Base-by-base conservation (phyloP, 2,329 filamentous ascomycete species). In the Fusarium camptoceras region DNA sequence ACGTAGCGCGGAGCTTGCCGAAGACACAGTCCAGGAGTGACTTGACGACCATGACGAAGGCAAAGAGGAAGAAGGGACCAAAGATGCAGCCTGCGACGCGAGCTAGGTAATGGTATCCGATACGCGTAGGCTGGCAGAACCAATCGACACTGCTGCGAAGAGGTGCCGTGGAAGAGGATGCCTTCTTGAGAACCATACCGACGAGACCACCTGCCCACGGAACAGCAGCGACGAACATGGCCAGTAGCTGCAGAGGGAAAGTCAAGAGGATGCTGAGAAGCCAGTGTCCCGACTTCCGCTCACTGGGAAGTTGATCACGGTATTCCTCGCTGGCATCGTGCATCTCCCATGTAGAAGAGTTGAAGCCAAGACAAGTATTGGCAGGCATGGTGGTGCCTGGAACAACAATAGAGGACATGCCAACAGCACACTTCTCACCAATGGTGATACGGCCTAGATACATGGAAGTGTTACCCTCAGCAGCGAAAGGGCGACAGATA, bases 321-420 rank as follows among this genome's bases (percentile, higher is more conserved):
- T 64, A 64, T 18, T 64, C 60, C 15, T 64, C 60, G 1, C 20
- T 64, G 0, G 60, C 48, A 4, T 57, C 60, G 0, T 64, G 42
- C 42, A 64, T 64, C 42, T 64, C 60, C 60, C 60, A 64, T 6
- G 34, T 64, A 0, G 60, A 64, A 3, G 58, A 56, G 20, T 64
- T 64, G 42, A 64, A 64, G 20, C 60, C 60, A 0, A 64, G 15
- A 5, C 60, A 64, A 28, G 60, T 64, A 10, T 57, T 25, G 1
- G 28, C 15, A 0, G 60, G 49, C 59, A 64, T 64, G 1, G 5
- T 31, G 0, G 60, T 57, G 1, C 60, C 59, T 2, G 58, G 60
- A 1, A 53, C 59, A 1, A 64, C 15, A 5, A 64, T 64, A 0
- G 60, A 64, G 4, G 60, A 64, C 1, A 64, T 18, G 1, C 58